Percentiles rank a stretch among this genome's conserved stretches.
These are phyloP conservation scores for Aspergillus coremiiformis DNA, from an alignment of 495 filamentous ascomycete genomes.

Conservation along the genomic window DNA sequence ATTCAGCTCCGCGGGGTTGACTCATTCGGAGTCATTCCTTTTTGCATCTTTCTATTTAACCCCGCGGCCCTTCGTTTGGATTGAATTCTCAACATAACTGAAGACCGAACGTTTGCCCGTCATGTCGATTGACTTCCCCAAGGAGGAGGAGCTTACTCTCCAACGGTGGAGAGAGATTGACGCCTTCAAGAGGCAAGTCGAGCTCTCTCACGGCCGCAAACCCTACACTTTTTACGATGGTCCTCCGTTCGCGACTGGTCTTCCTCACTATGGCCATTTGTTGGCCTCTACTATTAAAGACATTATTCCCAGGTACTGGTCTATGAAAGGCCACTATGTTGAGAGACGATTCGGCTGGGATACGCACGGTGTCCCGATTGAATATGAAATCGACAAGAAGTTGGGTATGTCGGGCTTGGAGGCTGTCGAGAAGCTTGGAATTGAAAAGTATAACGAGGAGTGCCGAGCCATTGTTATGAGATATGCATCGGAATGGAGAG, in stretches of 20 bases:
- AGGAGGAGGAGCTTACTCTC: slow-evolving; percentile 78
- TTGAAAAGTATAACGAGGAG: slow-evolving; percentile 88
- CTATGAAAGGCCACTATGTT: slow-evolving; percentile 91
- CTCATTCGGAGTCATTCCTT: slow-evolving; percentile 32
- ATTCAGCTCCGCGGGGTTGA: slow-evolving; percentile 27
- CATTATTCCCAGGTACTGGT: slow-evolving; percentile 94
- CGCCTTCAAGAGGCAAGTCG: slow-evolving; percentile 73
- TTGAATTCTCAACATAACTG: slow-evolving; percentile 14
- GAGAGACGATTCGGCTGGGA: slow-evolving; percentile 71
- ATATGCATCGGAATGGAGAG: slow-evolving; percentile 81
- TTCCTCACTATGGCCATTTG: slow-evolving; percentile 94
- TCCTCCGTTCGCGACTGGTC: slow-evolving; percentile 59
- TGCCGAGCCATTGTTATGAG: slow-evolving; percentile 94
- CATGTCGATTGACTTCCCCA: slow-evolving; percentile 89
- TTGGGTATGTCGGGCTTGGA: slow-evolving; percentile 82
- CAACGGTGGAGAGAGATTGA: slow-evolving; percentile 81
- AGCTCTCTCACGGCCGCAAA: slow-evolving; percentile 61
- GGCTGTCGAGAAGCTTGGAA: slow-evolving; percentile 78
- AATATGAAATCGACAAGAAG: slow-evolving; percentile 98
- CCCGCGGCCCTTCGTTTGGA: slow-evolving; percentile 17
- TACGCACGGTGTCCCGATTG: slow-evolving; percentile 91
- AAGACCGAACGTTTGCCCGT: slow-evolving; percentile 16
- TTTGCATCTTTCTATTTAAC: slow-evolving; percentile 19
- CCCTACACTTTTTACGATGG: slow-evolving; percentile 65
- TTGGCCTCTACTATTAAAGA: slow-evolving; percentile 97